Evolutionary conservation across 371 early-diverging fungal genomes (phyloP), one percentile per base, ranked within the genome.

Genomic region (Haplosporangium sp.): DNA sequence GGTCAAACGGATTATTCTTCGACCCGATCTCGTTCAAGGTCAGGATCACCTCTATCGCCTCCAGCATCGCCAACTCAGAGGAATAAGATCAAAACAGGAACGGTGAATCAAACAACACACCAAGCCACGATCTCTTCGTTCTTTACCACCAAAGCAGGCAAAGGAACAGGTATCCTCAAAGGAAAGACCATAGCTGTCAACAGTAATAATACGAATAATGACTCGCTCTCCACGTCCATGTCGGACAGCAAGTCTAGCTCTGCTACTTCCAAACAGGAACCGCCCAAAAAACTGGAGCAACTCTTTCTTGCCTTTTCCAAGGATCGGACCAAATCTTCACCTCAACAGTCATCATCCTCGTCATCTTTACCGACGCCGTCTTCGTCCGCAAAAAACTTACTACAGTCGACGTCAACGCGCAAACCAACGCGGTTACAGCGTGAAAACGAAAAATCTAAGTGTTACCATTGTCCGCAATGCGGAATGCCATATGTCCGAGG

Each of bases 401-500:
- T 41, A 59, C n/a, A 9, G n/a, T 38, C 18, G 9, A 18, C 59
- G 36, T n/a, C 36, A 16, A 12, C 36, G 16, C 48, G 45, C 2
- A 48, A 47, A 38, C 36, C 60, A 5, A 29, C 52, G 16, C 59
- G 45, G 16, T 16, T 71, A 54, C 46, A 47, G 9, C 60, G 68
- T 0, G 79, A 71, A n/a, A 64, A 55, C 16, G 72, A 71, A 7
- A 52, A 41, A 16, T 47, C 51, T 21, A 64, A 61, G 52, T 60
- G 70, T 5, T 77, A 60, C 36, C 79, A 77, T 16, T 83, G 83
- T 47, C 80, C 80, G 16, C 75, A 81, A 37, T 83, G 83, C 38
- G 59, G 74, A 21, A 83, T 83, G 83, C 80, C 80, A 9, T 83
- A 75, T 64, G 69, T 60, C 18, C 64, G 65, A 5, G 83, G 83